These are phyloP conservation scores for Talaromyces sp. DNA, from an alignment of 2,329 filamentous ascomycete species.

Conservation along the genomic window DNA sequence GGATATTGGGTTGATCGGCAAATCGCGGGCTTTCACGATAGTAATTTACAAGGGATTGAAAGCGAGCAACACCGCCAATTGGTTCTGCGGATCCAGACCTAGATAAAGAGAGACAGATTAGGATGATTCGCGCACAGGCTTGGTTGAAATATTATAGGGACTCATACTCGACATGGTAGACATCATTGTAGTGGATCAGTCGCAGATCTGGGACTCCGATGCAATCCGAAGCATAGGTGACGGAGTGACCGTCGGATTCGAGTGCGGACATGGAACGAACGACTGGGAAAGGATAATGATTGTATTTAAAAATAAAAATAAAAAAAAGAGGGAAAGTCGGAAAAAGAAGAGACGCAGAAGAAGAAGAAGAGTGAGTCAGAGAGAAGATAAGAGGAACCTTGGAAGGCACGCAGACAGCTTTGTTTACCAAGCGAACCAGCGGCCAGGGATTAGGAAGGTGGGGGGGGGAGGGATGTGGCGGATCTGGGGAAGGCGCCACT, in stretches of 20 bases:
- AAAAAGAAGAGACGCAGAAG: neutral
- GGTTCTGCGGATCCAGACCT: slow-evolving; percentile 71
- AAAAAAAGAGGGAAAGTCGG: neutral
- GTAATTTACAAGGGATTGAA: slow-evolving; percentile 75
- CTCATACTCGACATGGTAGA: slow-evolving; percentile 78
- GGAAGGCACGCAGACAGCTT: neutral
- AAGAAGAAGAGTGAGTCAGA: neutral
- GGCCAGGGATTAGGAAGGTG: neutral
- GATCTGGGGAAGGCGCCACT: slow-evolving; percentile 16
- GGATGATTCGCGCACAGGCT: neutral
- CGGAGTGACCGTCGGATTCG: slow-evolving; percentile 39
- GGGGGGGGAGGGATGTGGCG: slow-evolving; percentile 2
- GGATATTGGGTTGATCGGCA: slow-evolving; percentile 63
- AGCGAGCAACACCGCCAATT: slow-evolving; percentile 77
- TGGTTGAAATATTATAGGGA: neutral
- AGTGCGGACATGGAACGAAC: slow-evolving; percentile 29
- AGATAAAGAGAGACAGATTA: slow-evolving; percentile 32
- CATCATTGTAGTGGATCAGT: slow-evolving; percentile 90
- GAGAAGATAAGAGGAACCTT: neutral
- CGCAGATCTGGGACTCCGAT: slow-evolving; percentile 68
- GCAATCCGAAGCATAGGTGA: slow-evolving; percentile 48
- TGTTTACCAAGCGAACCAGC: slow-evolving; percentile 13
- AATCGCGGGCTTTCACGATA: slow-evolving; percentile 68
- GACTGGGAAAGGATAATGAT: neutral
- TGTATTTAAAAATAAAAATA: neutral